These are phyloP conservation scores for Saturnispora besseyi DNA, from an alignment of 805 yeast species.

Conservation along the genomic window DNA sequence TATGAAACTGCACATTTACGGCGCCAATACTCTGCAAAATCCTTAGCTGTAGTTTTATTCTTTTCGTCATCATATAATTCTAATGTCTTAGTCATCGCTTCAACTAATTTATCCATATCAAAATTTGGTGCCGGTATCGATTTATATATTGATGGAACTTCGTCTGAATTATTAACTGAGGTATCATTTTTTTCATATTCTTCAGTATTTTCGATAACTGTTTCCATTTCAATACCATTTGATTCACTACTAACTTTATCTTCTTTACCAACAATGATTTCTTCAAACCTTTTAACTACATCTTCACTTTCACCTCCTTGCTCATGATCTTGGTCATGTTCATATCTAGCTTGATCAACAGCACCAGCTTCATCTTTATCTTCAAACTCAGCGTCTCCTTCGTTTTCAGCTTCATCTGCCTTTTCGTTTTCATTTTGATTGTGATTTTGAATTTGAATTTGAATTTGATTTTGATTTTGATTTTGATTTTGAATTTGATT, in stretches of 20 bases:
- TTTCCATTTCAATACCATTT: conserved; percentile 17
- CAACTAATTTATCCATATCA: conserved; percentile 16
- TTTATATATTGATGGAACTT: conserved; percentile 38
- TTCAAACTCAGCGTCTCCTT: no score
- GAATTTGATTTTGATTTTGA: no score
- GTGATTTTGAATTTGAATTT: no score
- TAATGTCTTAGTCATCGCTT: conserved; percentile 17
- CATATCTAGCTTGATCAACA: no score
- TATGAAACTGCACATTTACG: conserved; percentile 79
- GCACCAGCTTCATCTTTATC: no score
- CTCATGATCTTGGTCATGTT: not conserved
- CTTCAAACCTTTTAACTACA: not conserved
- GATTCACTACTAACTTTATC: conserved; percentile 14
- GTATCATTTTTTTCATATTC: conserved; percentile 7
- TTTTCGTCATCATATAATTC: conserved; percentile 35
- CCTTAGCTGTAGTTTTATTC: conserved; percentile 51
- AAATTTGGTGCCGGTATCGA: conserved; percentile 3
- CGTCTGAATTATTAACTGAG: conserved; percentile 19
- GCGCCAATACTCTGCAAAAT: conserved; percentile 51
- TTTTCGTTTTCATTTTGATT: no score
- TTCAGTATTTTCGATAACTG: not conserved
- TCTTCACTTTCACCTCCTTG: conserved; percentile 5
- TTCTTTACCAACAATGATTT: not conserved
- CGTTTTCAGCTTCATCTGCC: no score
- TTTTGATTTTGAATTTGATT: no score